Conservation (phyloP, 345 rosid species). For the Lumnitzera littorea region DNA sequence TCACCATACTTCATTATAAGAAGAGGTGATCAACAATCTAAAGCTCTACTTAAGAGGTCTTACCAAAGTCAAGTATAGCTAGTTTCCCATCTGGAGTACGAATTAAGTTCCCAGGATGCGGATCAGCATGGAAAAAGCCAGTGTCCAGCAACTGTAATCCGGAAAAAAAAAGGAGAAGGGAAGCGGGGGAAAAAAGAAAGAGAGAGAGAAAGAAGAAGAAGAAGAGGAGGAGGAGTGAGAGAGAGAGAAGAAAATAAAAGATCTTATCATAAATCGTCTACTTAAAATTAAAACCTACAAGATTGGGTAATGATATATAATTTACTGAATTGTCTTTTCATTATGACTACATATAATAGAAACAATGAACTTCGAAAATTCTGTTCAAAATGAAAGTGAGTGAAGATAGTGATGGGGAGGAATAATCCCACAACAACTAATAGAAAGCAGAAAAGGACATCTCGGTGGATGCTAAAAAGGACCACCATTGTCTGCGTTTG, state of each 20-base stretch:
- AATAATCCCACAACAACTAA: no score
- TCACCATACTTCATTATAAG: no score
- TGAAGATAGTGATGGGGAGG: no score
- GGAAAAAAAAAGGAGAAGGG: conserved; percentile 4
- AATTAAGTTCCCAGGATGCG: conserved; percentile 97
- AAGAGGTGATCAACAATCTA: no score
- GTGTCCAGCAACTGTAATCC: conserved; percentile 81
- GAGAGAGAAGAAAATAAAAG: neutral
- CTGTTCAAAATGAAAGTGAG: neutral
- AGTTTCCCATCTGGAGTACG: conserved; percentile 98
- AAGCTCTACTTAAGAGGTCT: conserved; percentile 5
- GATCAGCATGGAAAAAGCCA: conserved; percentile 98
- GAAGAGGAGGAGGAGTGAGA: neutral
- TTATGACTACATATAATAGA: neutral
- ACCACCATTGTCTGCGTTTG: no score
- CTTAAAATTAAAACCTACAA: no score
- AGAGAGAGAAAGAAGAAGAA: neutral
- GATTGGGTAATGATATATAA: no score
- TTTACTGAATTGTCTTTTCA: no score
- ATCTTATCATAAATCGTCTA: neutral
- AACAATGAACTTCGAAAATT: no score
- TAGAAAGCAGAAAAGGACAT: no score
- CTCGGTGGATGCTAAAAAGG: no score
- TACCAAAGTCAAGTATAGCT: conserved; percentile 97
- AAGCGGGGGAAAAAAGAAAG: neutral